Percentiles rank a stretch among this genome's conserved stretches.
phyloP scores from a whole-genome alignment of 352 stramenopile species.

The Phytophthora agathidicida region DNA sequence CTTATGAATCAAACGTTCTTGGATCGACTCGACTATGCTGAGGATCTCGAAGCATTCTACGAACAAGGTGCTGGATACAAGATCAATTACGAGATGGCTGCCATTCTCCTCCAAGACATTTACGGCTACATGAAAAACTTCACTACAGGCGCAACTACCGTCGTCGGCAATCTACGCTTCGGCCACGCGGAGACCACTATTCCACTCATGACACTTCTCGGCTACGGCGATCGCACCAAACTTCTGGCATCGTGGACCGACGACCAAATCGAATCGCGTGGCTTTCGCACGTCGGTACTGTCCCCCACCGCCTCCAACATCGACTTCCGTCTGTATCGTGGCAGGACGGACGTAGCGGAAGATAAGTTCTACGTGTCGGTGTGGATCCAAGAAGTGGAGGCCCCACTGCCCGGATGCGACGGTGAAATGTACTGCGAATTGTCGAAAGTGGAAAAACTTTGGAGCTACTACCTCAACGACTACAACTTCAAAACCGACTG shows the following conservation, averaged over 20 bases:
- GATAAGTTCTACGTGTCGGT: constrained; percentile 58
- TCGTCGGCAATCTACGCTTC: constrained; percentile 65
- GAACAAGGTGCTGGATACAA: constrained; percentile 57
- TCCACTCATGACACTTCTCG: constrained; percentile 70
- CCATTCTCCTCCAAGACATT: constrained; percentile 65
- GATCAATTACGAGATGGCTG: constrained; percentile 82
- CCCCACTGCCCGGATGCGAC: constrained; percentile 52
- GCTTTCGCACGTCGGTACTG: constrained; percentile 59
- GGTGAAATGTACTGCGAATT: constrained; percentile 49
- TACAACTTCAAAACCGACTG: constrained; percentile 47
- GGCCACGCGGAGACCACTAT: constrained; percentile 80
- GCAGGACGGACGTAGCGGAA: constrained; percentile 41
- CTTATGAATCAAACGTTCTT: constrained; percentile 53
- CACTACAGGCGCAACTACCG: constrained; percentile 33
- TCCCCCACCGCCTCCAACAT: constrained; percentile 81
- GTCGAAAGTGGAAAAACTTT: constrained; percentile 48
- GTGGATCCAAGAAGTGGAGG: constrained; percentile 53
- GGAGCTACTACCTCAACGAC: constrained; percentile 57
- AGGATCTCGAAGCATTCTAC: constrained; percentile 79
- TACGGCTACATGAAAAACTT: constrained; percentile 53
- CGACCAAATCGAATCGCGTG: constrained; percentile 45
- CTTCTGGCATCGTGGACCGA: constrained; percentile 42
- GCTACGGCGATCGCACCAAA: constrained; percentile 44
- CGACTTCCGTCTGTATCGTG: constrained; percentile 66
- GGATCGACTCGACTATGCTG: constrained; percentile 59